Base-by-base conservation (phyloP, 2,329 filamentous ascomycete species). In the Ophiostoma montium region DNA sequence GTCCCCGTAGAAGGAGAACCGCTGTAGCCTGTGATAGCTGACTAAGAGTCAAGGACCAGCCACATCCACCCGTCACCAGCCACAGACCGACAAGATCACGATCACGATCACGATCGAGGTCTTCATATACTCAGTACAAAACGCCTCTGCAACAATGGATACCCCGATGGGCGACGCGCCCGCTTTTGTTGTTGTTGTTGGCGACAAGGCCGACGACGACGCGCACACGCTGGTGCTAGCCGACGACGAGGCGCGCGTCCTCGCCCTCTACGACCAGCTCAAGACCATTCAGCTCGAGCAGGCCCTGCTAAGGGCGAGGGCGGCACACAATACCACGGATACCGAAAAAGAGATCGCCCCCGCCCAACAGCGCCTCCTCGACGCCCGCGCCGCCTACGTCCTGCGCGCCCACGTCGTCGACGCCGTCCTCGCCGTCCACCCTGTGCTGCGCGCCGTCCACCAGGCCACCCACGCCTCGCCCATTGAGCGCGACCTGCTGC, bases 371-470 rank as follows among this genome's bases (percentile, higher is more conserved):
- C 78, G 80, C 46, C 73, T 86, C 19, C 70, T 90, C 30, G 75
- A 86, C 56, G 78, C 84, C 23, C 79, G 80, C 59, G 80, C 84
- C 49, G 72, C 72, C 51, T 85, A 86, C 63, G 72, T 78, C 36
- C 70, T 90, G 50, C 78, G 78, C 54, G 82, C 82, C 61, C 78
- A 78, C 53, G 79, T 85, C 19, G 70, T 81, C 19, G 78, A 84
- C 53, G 78, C 74, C 43, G 78, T 86, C 48, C 65, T 92, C 55
- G 77, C 78, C 56, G 80, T 80, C 50, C 82, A 86, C 57, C 86
- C 87, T 8, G 79, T 85, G 36, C 68, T 94, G 50, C 86, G 84
- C 59, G 82, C 86, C 7, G 78, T 90, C 35, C 85, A 94, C 61
- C 69, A 75, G 52, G 79, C 79, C 39, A 75, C 74, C 12, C 72